Evolutionary conservation across 257 asterid species (phyloP).

Genomic region (Scutellaria barbata): DNA sequence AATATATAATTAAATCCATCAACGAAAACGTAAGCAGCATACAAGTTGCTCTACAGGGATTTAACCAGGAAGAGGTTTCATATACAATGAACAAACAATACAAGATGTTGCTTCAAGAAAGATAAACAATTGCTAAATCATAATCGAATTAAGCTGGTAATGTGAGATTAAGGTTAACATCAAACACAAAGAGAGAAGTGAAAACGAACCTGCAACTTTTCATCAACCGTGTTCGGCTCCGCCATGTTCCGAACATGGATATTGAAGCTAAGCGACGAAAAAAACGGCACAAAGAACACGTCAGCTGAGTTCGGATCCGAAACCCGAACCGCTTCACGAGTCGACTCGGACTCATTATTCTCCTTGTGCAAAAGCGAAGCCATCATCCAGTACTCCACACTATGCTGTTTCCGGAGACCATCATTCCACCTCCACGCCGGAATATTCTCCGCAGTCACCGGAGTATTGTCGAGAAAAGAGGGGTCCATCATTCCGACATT

Average conservation of each 20-base stretch:
- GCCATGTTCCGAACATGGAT: slow-evolving; percentile 63
- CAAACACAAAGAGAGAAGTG: not conserved
- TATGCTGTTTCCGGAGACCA: slow-evolving; percentile 55
- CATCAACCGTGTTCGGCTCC: slow-evolving; percentile 62
- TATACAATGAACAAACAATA: not conserved
- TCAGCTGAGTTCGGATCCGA: slow-evolving; percentile 75
- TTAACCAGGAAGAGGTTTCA: not conserved
- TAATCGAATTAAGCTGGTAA: not conserved
- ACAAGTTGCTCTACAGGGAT: too few relatives aligned
- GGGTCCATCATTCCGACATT: slow-evolving; percentile 54
- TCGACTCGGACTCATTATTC: slow-evolving; percentile 31
- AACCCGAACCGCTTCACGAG: slow-evolving; percentile 73
- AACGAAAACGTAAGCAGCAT: too few relatives aligned
- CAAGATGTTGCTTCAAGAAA: not conserved
- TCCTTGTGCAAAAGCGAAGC: slow-evolving; percentile 52
- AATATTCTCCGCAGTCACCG: slow-evolving; percentile 46
- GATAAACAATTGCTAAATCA: not conserved
- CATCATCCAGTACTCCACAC: slow-evolving; percentile 73
- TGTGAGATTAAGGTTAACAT: not conserved
- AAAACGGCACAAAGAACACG: slow-evolving; percentile 85
- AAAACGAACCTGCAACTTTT: slow-evolving; percentile 72
- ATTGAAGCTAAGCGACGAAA: slow-evolving; percentile 83
- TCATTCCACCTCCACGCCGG: slow-evolving; percentile 58
- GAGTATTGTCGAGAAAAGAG: slow-evolving; percentile 36
- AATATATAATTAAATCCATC: too few relatives aligned